Evolutionary conservation across 2,329 filamentous ascomycete species (phyloP).

Genomic region (Phaeosphaeria sp.): DNA sequence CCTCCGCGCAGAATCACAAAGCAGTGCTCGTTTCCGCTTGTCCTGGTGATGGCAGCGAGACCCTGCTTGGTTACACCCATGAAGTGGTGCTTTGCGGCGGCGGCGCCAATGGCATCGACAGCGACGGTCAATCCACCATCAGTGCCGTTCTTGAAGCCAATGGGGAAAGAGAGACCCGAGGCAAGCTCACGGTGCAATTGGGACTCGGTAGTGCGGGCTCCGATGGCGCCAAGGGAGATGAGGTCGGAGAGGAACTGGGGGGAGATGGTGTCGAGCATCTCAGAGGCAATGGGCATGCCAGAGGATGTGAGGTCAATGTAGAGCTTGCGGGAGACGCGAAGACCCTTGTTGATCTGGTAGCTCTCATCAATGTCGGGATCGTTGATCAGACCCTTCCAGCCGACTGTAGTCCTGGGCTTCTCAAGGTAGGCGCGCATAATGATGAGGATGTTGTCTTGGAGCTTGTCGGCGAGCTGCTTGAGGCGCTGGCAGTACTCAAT

Average conservation of each 20-base stretch:
- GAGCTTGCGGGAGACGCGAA: slow-evolving; percentile 88
- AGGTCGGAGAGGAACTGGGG: slow-evolving; percentile 97
- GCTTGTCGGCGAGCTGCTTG: slow-evolving; percentile 77
- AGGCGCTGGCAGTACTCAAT: slow-evolving; percentile 87
- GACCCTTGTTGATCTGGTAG: slow-evolving; percentile 98
- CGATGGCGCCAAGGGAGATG: slow-evolving; percentile 93
- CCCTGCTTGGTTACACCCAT: slow-evolving; percentile 99
- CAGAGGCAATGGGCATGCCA: slow-evolving; percentile 93
- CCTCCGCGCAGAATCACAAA: slow-evolving; percentile 96
- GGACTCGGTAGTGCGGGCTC: slow-evolving; percentile 93
- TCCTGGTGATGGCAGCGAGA: slow-evolving; percentile 91
- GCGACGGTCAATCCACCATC: slow-evolving; percentile 90
- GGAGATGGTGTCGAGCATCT: slow-evolving; percentile 99
- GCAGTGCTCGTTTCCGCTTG: slow-evolving; percentile 92
- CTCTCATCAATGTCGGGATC: slow-evolving; percentile 97
- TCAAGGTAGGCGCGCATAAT: slow-evolving; percentile 99
- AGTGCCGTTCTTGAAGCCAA: slow-evolving; percentile 99
- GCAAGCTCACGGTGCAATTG: slow-evolving; percentile 96
- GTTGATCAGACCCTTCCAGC: slow-evolving; percentile 99
- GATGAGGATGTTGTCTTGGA: slow-evolving; percentile 83
- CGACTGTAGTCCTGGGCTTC: slow-evolving; percentile 96
- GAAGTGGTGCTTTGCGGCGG: slow-evolving; percentile 90
- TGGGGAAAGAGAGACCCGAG: slow-evolving; percentile 93
- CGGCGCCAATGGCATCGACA: slow-evolving; percentile 89
- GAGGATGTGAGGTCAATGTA: slow-evolving; percentile 86